Base-by-base conservation (phyloP, 2,329 filamentous ascomycete species). In the Beauveria medogensis region DNA sequence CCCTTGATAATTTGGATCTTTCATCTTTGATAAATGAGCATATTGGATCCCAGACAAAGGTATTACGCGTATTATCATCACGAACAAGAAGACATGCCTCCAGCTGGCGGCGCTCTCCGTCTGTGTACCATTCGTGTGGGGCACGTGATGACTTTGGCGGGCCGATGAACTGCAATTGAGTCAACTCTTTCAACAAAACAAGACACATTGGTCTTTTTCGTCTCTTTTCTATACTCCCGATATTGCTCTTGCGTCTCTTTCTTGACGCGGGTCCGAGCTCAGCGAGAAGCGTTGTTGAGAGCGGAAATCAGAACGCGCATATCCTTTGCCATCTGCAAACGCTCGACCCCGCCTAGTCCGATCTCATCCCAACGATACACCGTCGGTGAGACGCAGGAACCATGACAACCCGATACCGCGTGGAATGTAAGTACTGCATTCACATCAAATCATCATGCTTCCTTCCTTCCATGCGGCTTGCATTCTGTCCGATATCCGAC, bases 361-460 rank as follows among this genome's bases (percentile, higher is more conserved):
- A 53, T 46, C 56, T 52, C 47, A 59, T 59, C 40, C 34, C 47
- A 44, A 4, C 20, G 30, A 26, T 26, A 34, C 37, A 41, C 43
- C 12, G 44, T 26, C 20, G 26, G 57, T 59, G 43, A 54, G 40
- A 5, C 22, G 41, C 9, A 48, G 6, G 64, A 64, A 70, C 46
- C 5, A 87, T 87, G 83, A 86, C 83, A 44, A 83, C 82, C 37
- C 78, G 84, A 64, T 88, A 87, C 70, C 81, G 85, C 63, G 89
- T 92, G 65, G 89, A 92, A 77, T 92, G 88, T 90, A 74, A 76
- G 85, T 76, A 54, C 48, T 40, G 10, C 24, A 55, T 53, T 40
- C 51, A 47, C 34, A 55, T 40, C 28, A 16, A 9, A 26, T 2
- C 14, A 52, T 60, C 48, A 34, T 37, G 24, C 4, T 4, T 9